Evolutionary conservation across 805 yeast genomes (phyloP).

Genomic region (Ogataea minuta): DNA sequence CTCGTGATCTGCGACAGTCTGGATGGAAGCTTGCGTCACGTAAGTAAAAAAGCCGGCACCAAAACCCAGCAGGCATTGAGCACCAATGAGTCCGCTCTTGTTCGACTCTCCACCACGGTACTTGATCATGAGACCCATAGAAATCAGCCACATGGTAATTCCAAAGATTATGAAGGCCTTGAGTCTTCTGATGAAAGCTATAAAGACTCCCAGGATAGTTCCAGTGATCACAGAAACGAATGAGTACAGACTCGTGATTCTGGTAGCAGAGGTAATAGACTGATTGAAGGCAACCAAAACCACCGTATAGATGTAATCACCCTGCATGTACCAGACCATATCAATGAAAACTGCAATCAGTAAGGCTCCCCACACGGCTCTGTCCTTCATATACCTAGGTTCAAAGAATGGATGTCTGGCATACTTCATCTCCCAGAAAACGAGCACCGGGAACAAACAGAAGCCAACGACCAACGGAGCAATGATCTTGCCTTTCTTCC

Average conservation of each 20-base stretch:
- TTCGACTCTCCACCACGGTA: slow-evolving; percentile 51
- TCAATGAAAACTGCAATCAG: slow-evolving; percentile 56
- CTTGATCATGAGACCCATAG: slow-evolving; percentile 58
- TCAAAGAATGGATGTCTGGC: slow-evolving; percentile 68
- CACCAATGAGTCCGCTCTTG: slow-evolving; percentile 60
- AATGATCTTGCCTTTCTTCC: slow-evolving; percentile 62
- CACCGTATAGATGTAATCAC: slow-evolving; percentile 66
- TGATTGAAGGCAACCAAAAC: slow-evolving; percentile 62
- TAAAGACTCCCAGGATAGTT: slow-evolving; percentile 53
- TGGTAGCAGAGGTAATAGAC: slow-evolving; percentile 58
- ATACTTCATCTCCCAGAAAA: slow-evolving; percentile 55
- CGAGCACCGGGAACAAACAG: slow-evolving; percentile 55
- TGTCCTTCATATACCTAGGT: slow-evolving; percentile 53
- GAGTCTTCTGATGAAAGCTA: slow-evolving; percentile 47
- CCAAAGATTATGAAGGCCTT: slow-evolving; percentile 64
- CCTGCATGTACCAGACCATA: slow-evolving; percentile 66
- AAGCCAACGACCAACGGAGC: slow-evolving; percentile 71
- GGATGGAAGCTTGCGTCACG: slow-evolving; percentile 59
- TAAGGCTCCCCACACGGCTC: slow-evolving; percentile 75
- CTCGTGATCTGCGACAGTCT: slow-evolving; percentile 58
- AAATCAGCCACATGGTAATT: slow-evolving; percentile 51
- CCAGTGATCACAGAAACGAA: slow-evolving; percentile 65
- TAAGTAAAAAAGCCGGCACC: slow-evolving; percentile 75
- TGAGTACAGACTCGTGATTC: slow-evolving; percentile 60
- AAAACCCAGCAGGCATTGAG: slow-evolving; percentile 61